Percentiles rank a stretch among this genome's conserved stretches.
Conservation (phyloP, 345 rosid genomes). For the Pugionium cornutum region DNA sequence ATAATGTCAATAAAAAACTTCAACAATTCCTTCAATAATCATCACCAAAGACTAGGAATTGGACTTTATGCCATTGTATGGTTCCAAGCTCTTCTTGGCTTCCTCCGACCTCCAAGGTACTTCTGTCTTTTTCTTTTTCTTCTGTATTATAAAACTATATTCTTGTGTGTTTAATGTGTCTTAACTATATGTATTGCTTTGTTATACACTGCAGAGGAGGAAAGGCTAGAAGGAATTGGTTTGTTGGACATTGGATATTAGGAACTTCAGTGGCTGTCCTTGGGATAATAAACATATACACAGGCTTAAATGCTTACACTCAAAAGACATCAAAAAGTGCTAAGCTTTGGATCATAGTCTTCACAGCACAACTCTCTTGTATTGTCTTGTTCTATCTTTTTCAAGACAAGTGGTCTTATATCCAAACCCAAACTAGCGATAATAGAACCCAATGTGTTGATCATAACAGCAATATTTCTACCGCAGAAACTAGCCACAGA, state of each 20-base stretch:
- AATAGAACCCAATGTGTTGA: constrained; percentile 25
- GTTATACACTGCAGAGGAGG: constrained; percentile 52
- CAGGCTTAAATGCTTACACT: constrained; percentile 74
- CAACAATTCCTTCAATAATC: constrained; percentile 69
- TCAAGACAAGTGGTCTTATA: constrained; percentile 73
- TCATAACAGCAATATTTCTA: constrained; percentile 40
- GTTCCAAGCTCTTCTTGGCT: constrained; percentile 70
- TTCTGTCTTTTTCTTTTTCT: background rate
- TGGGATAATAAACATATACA: constrained; percentile 78
- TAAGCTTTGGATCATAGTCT: constrained; percentile 60
- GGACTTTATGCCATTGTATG: constrained; percentile 64
- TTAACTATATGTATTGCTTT: background rate
- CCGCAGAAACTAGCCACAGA: constrained; percentile 34
- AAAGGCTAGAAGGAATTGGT: constrained; percentile 69
- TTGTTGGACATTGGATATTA: constrained; percentile 70
- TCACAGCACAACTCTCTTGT: constrained; percentile 68
- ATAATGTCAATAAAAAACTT: constrained; percentile 74
- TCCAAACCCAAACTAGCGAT: constrained; percentile 25
- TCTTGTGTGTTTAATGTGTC: no score
- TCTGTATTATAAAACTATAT: background rate
- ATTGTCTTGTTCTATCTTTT: constrained; percentile 72
- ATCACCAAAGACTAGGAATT: constrained; percentile 74
- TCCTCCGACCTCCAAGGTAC: constrained; percentile 71
- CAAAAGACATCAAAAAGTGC: constrained; percentile 53
- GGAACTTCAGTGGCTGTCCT: constrained; percentile 60